Base-by-base conservation (phyloP, 2,329 filamentous ascomycete species). In the Ceratocystis papillata region DNA sequence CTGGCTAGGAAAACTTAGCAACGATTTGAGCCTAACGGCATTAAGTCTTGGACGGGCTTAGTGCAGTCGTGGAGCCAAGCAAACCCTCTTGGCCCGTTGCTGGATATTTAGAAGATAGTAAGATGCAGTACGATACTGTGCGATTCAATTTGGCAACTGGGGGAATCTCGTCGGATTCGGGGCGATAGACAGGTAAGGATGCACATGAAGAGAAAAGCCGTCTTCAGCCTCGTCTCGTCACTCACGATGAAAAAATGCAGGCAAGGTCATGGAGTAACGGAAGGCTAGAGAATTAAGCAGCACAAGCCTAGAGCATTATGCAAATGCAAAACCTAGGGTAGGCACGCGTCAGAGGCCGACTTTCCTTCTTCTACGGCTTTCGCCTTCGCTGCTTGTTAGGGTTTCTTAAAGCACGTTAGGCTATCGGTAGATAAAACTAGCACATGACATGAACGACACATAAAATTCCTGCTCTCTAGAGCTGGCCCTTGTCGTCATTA, bases 11-110 rank as follows among this genome's bases (percentile, higher is more conserved):
- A 30, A 37, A 33, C 55, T 10, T 7, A 59, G 55, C 55, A 33
- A 22, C 28, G 55, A 59, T 33, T 59, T 37, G 28, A 59, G 55
- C 55, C 55, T 30, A 59, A 59, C 55, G 55, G 15, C 55, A 59
- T 20, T 59, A 59, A 59, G 17, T 33, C 28, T 4, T 33, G 28
- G 55, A 20, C 55, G 28, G 55, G 8, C 55, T 37, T 59, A n/a
- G 12, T 30, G 33, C 28, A 59, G 33, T 37, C 30, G 55, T 28
- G 48, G 15, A 53, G 48, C 22, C 17, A 25, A 22, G 12, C 17
- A 50, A 41, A 15, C 37, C 12, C 37, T 12, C 37, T 41, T 41
- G 37, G 37, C 37, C 12, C 37, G 37, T 41, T 15, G 37, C 37
- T 15, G 10, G 37, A 41, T 41, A 15, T 15, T 41, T 15, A 12